Conservation (phyloP, 2,329 filamentous ascomycete species). For the Neonectria ditissima region DNA sequence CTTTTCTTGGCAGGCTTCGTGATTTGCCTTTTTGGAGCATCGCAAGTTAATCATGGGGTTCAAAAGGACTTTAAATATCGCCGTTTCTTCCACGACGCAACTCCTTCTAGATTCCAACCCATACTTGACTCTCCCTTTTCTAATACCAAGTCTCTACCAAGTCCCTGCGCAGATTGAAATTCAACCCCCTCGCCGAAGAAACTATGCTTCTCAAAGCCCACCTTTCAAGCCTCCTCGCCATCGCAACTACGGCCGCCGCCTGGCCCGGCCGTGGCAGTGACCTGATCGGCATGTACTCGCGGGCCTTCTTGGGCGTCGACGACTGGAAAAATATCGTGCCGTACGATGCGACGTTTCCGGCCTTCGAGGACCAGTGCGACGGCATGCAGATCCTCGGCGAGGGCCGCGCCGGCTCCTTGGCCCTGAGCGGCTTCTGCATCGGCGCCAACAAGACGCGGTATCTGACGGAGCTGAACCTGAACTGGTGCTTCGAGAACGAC, state of each 20-base stretch:
- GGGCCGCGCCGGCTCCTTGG: background rate
- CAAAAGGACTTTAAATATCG: background rate
- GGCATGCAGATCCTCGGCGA: background rate
- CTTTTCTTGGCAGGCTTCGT: background rate
- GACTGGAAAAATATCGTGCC: background rate
- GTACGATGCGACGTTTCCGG: background rate
- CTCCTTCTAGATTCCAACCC: background rate
- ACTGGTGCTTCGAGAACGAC: conserved; percentile 1
- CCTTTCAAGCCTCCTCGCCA: background rate
- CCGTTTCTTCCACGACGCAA: background rate
- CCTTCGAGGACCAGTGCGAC: background rate
- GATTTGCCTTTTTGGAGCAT: background rate
- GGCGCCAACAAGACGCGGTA: conserved; percentile 1
- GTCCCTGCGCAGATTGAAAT: background rate
- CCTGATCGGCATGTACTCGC: background rate
- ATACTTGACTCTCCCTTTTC: background rate
- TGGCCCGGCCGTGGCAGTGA: background rate
- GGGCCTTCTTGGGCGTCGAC: background rate
- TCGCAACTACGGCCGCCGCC: background rate
- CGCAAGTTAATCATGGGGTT: background rate
- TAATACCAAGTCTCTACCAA: background rate
- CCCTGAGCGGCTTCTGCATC: background rate
- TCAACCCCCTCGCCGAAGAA: background rate
- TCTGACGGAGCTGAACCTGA: conserved; percentile 10
- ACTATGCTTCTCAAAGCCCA: background rate